These are phyloP conservation scores for Diddensiella transvaalensis DNA, from an alignment of 805 yeast species.

Conservation along the genomic window DNA sequence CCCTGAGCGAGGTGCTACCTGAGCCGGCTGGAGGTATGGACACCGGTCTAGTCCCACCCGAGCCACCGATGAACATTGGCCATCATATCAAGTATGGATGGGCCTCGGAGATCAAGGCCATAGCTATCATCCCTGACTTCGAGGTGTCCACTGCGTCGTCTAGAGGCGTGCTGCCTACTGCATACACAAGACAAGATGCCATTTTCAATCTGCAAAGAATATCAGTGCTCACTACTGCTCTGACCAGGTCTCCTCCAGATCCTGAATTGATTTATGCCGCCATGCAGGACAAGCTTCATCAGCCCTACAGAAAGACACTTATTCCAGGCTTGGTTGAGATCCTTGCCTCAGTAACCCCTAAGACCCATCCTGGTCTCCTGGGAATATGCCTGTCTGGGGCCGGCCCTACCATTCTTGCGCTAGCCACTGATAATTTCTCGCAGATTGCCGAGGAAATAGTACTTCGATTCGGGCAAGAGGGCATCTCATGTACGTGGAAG, in stretches of 20 bases:
- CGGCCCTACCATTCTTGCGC: slow-evolving; percentile 93
- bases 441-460: slow-evolving; percentile 75
- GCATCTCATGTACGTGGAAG: slow-evolving; percentile 76
- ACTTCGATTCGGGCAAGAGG: slow-evolving; percentile 58
- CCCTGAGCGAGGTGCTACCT: slow-evolving; percentile 80
- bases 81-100: slow-evolving; percentile 81
- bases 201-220: slow-evolving; percentile 91
- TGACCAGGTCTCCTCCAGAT: slow-evolving; percentile 80
- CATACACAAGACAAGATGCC: slow-evolving; percentile 74
- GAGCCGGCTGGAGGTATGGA: slow-evolving; percentile 68
- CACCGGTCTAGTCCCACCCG: slow-evolving; percentile 66
- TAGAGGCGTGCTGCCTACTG: slow-evolving; percentile 81
- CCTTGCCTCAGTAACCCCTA: slow-evolving; percentile 74
- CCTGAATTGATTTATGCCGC: slow-evolving; percentile 83
- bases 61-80: slow-evolving; percentile 86
- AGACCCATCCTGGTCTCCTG: slow-evolving; percentile 74
- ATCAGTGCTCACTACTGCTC: slow-evolving; percentile 88
- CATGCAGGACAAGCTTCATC: slow-evolving; percentile 96
- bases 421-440: slow-evolving; percentile 87
- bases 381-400: slow-evolving; percentile 98
- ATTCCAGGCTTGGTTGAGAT: slow-evolving; percentile 90
- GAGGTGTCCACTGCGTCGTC: slow-evolving; percentile 92
- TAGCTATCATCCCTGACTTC: slow-evolving; percentile 89
- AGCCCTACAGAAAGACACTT: slow-evolving; percentile 89
- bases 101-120: slow-evolving; percentile 77